Evolutionary conservation across 306 rosid species (phyloP).

Genomic region (Cicer pinnatifidum): DNA sequence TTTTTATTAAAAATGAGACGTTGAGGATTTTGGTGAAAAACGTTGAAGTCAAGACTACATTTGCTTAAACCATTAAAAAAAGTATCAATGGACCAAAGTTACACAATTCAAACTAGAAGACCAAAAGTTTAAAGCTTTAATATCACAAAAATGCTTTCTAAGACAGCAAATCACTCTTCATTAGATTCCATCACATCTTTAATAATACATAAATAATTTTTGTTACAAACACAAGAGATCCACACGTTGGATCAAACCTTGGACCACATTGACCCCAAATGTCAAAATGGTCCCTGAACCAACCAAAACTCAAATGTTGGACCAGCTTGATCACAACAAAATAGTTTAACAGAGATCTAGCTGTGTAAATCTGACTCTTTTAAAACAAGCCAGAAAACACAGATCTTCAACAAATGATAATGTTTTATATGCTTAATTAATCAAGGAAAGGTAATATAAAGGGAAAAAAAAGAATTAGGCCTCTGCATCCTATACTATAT

Average conservation of each 20-base stretch:
- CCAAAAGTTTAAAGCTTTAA: background rate
- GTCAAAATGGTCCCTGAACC: slow-evolving; percentile 42
- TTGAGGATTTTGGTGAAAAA: background rate
- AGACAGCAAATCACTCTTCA: slow-evolving; percentile 13
- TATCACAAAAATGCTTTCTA: slow-evolving; percentile 1
- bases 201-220: slow-evolving; percentile 21
- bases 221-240: slow-evolving; percentile 37
- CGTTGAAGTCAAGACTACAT: background rate
- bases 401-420: slow-evolving; percentile 37
- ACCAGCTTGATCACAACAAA: slow-evolving; percentile 38
- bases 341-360: slow-evolving; percentile 27
- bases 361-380: slow-evolving; percentile 47
- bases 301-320: slow-evolving; percentile 42
- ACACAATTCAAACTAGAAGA: background rate
- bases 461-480: background rate
- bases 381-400: slow-evolving; percentile 42
- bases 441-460: slow-evolving; percentile 32
- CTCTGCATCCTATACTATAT: slow-evolving; percentile 38
- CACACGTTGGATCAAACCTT: slow-evolving; percentile 36
- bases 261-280: slow-evolving; percentile 44
- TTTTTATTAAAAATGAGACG: background rate
- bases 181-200: slow-evolving; percentile 11
- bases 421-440: slow-evolving; percentile 23
- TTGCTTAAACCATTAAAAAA: too few species aligned
- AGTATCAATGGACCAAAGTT: background rate